Conservation (phyloP, 495 filamentous ascomycete genomes). For the Penicillium chermesinum region DNA sequence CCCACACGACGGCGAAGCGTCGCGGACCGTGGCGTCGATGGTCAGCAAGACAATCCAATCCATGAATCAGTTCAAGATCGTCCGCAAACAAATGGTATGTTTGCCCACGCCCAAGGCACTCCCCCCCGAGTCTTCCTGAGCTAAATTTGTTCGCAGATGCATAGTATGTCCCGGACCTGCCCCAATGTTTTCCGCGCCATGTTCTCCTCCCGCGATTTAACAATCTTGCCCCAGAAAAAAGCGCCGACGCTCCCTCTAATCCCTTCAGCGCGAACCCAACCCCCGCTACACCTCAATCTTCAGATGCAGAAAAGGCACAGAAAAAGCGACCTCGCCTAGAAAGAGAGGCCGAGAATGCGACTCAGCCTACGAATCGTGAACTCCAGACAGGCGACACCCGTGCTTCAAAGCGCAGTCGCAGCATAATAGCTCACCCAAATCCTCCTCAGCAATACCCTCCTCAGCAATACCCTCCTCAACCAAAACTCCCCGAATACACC, state of each 20-base stretch:
- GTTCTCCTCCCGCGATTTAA: neutral
- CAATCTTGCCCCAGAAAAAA: conserved; percentile 1
- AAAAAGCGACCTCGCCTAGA: conserved; percentile 15
- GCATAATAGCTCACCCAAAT: conserved; percentile 8
- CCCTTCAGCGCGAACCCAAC: too few relatives aligned
- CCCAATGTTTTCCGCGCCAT: neutral
- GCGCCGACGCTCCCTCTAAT: neutral
- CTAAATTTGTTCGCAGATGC: too few relatives aligned
- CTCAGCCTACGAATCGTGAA: too few relatives aligned
- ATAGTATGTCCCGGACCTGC: conserved; percentile 14
- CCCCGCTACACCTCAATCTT: too few relatives aligned
- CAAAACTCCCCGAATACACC: neutral
- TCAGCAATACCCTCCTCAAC: neutral
- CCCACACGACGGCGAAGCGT: conserved; percentile 18
- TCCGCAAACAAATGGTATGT: conserved; percentile 35
- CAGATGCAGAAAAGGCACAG: too few relatives aligned
- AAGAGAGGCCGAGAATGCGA: conserved; percentile 3
- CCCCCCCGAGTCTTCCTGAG: too few relatives aligned
- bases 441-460: conserved; percentile 12
- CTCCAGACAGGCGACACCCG: neutral
- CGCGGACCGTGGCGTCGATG: conserved; percentile 29
- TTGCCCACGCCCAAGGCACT: neutral
- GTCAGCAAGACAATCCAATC: conserved; percentile 34
- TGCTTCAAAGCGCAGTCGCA: conserved; percentile 22
- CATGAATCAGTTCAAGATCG: conserved; percentile 29